Conservation (phyloP, 306 rosid species). For the Gillenia trifoliata region DNA sequence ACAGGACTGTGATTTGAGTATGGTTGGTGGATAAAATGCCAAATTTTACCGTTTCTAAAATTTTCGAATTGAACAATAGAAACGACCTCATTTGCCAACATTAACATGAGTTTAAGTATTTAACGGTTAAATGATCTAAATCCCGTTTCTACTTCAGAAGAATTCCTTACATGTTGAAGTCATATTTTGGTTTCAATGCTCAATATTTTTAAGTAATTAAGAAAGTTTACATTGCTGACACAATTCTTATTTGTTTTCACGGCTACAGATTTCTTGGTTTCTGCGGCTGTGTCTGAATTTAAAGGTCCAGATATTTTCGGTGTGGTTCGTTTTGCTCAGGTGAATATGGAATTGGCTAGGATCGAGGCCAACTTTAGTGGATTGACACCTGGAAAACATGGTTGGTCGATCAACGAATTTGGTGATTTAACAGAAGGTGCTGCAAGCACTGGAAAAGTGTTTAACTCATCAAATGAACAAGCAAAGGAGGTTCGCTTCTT, state of each 20-base stretch:
- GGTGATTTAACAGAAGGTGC: slow-evolving; percentile 92
- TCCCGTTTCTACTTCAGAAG: neutral
- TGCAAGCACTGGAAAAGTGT: slow-evolving; percentile 80
- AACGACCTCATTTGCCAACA: neutral
- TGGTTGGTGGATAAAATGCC: too few relatives aligned
- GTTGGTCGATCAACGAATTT: slow-evolving; percentile 87
- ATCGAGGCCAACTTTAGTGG: slow-evolving; percentile 87
- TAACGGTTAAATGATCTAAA: neutral
- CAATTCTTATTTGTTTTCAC: slow-evolving; percentile 12
- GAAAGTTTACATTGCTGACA: slow-evolving; percentile 1
- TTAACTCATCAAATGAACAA: slow-evolving; percentile 32
- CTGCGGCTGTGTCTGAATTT: slow-evolving; percentile 91
- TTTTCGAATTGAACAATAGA: neutral
- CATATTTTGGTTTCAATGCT: neutral
- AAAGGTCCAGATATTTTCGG: slow-evolving; percentile 88
- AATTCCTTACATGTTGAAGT: neutral
- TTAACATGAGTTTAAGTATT: neutral
- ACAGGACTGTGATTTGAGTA: neutral
- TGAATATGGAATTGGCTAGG: slow-evolving; percentile 84
- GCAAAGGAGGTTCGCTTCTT: slow-evolving; percentile 50
- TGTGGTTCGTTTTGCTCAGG: slow-evolving; percentile 85
- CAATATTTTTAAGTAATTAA: neutral
- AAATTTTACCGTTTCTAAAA: neutral
- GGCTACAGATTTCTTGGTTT: slow-evolving; percentile 69
- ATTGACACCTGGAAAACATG: slow-evolving; percentile 80